Evolutionary conservation across 108 stramenopile genomes (phyloP).

Genomic region (Cyclostephanos invisitatus): DNA sequence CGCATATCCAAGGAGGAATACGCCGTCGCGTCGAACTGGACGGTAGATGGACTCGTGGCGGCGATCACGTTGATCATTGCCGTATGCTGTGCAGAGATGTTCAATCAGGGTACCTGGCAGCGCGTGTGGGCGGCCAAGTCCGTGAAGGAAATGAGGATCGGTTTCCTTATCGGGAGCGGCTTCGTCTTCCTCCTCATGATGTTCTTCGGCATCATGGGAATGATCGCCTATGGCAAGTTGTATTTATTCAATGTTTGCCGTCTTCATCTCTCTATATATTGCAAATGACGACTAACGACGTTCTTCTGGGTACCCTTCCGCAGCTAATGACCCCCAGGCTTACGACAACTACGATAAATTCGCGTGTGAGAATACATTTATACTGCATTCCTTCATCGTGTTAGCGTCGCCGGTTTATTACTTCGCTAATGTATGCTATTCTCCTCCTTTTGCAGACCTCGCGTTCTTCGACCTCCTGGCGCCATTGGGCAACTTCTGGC

Average conservation of each 20-base stretch:
- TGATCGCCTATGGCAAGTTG: constrained; percentile 60
- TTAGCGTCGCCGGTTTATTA: background rate
- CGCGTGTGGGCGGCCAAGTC: constrained; percentile 80
- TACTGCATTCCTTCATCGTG: background rate
- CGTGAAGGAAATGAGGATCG: constrained; percentile 55
- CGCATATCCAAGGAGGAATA: constrained; percentile 60
- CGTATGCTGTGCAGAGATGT: constrained; percentile 69
- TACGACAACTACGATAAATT: constrained; percentile 67
- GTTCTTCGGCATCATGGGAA: constrained; percentile 88
- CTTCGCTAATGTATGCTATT: too few species aligned
- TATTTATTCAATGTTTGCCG: background rate
- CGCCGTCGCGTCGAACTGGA: constrained; percentile 64
- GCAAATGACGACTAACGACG: background rate
- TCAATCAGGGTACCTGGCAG: constrained; percentile 78
- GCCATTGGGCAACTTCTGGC: constrained; percentile 64
- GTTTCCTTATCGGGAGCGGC: constrained; percentile 59
- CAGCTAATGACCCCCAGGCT: constrained; percentile 64
- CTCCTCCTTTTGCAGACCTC: constrained; percentile 39
- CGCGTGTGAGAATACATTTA: constrained; percentile 30
- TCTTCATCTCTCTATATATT: background rate
- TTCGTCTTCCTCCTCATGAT: constrained; percentile 75
- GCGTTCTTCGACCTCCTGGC: constrained; percentile 74
- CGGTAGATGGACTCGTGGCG: constrained; percentile 64
- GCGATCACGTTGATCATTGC: constrained; percentile 71
- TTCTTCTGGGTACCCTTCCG: background rate